Base-by-base conservation (phyloP, 306 rosid genomes). In the Fragaria ananassa region DNA sequence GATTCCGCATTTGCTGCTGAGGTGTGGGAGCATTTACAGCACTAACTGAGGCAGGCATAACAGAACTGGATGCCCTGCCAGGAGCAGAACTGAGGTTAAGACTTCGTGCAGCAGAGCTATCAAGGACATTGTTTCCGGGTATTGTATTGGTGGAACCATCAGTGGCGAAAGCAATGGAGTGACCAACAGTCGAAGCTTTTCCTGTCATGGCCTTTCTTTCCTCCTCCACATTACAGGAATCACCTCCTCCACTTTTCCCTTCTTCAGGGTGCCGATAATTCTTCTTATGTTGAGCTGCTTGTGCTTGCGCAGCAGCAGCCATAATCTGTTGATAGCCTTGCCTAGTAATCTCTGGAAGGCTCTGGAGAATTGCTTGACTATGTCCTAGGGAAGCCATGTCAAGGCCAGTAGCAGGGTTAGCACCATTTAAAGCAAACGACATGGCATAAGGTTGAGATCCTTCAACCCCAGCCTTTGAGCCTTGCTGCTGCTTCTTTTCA, bases 391-490 rank as follows among this genome's bases (percentile, higher is more conserved):
- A 88, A 7, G 98, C 78, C 75, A 89, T 87, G 79, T 92, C 98
- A 56, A 91, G 78, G 12, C 93, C 91, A 64, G 97, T 75, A 42
- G 89, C 85, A 42, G 82, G 25, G 17, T 87, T 74, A 37, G 85
- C 86, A 23, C 96, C 99, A 56, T 89, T 91, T 21, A 93, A 66
- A 35, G 93, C 85, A 85, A 92, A 96, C 27, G 98, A 88, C 89
- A 96, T 64, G 57, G 96, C 89, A 80, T 88, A 93, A 60, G 94
- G 85, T 13, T 88, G 97, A 54, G 98, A 78, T 9, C 87, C 78
- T 74, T 96, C 99, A 58, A 81, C 81, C 61, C 88, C 93, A 8
- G 74, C 72, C 87, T 89, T 93, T 0, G 92, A 47, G 64, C 90
- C 87, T 53, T 86, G 86, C 42, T 81, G 91, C 79, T 86, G 87